phyloP scores from a whole-genome alignment of 495 filamentous ascomycete genomes.

The Penicillium simplicissimum region DNA sequence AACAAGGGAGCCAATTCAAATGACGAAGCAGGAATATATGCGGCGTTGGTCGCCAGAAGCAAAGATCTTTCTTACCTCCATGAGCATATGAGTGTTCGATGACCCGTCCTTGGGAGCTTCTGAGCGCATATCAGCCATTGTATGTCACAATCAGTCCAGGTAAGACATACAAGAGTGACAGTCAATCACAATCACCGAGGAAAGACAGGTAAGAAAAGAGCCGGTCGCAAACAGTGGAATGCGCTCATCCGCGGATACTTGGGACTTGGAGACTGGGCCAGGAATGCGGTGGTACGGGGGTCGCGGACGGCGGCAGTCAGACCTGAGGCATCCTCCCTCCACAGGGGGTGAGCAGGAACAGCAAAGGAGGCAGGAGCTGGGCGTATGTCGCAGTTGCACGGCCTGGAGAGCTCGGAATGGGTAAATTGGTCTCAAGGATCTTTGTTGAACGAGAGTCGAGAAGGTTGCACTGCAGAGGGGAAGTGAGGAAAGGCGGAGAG shows the following conservation, averaged over 20 bases:
- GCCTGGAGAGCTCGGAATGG: background rate
- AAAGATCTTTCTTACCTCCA: conserved; percentile 25
- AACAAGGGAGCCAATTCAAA: background rate
- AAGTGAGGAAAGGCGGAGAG: conserved; percentile 14
- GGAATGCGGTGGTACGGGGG: conserved; percentile 15
- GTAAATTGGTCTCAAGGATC: background rate
- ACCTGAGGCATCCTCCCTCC: conserved; percentile 7
- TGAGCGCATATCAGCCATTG: conserved; percentile 7
- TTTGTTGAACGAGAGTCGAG: background rate
- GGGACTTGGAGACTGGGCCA: conserved; percentile 12
- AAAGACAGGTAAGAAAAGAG: conserved; percentile 2
- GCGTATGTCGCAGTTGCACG: background rate
- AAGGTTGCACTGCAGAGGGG: conserved; percentile 9
- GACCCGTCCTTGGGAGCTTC: background rate
- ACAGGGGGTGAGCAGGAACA: conserved; percentile 1
- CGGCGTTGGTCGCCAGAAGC: background rate
- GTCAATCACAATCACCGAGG: conserved; percentile 1
- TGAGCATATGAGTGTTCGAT: background rate
- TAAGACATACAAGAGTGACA: conserved; percentile 6
- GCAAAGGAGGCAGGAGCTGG: background rate
- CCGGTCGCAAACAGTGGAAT: conserved; percentile 10
- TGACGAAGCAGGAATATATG: background rate
- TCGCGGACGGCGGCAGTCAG: conserved; percentile 18
- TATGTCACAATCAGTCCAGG: background rate
- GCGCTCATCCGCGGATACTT: conserved; percentile 19